Base-by-base conservation (phyloP, 257 asterid genomes). In the Galeopsis tetrahit region DNA sequence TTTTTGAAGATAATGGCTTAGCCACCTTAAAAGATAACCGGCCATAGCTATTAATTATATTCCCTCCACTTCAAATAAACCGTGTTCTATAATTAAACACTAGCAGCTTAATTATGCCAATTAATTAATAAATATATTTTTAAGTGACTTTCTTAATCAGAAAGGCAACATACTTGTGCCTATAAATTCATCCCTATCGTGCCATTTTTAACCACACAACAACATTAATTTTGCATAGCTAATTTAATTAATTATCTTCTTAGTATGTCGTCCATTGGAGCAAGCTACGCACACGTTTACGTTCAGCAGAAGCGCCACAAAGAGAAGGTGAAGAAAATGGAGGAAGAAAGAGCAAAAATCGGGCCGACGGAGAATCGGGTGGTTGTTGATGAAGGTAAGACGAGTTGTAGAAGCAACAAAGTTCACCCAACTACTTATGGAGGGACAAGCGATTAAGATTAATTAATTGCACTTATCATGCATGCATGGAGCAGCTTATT, bases 251-350 rank as follows among this genome's bases (percentile, higher is more conserved):
- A 21, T 21, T 21, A 21, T 21, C 28, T 21, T 21, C 28, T 8
- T 8, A 65, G 2, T 0, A 85, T 85, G 90, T 78, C 86, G 28
- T 85, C 90, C 21, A 81, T n/a, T 0, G 90, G 90, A 42, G 82
- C 84, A 44, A 83, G 84, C 77, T 85, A 81, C 48, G 86, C 83
- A 0, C 34, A 75, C 48, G 56, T 83, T 66, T 49, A 75, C 56
- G 76, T 83, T 69, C 86, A 83, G 65, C 86, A 85, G 61, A 81
- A 83, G 73, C 63, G 74, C 1, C 80, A 57, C 31, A 64, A 81
- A 43, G 82, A 81, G 70, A 83, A 71, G 35, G 13, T 71, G 68
- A 71, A 46, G 81, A 75, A 15, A 35, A 58, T 66, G 74, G 86
- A 77, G 39, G 82, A 72, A 32, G 81, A 85, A 35, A 69, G 76